Evolutionary conservation across 192 early-diverging fungal genomes (phyloP).

Genomic region (Linnemannia elongata): DNA sequence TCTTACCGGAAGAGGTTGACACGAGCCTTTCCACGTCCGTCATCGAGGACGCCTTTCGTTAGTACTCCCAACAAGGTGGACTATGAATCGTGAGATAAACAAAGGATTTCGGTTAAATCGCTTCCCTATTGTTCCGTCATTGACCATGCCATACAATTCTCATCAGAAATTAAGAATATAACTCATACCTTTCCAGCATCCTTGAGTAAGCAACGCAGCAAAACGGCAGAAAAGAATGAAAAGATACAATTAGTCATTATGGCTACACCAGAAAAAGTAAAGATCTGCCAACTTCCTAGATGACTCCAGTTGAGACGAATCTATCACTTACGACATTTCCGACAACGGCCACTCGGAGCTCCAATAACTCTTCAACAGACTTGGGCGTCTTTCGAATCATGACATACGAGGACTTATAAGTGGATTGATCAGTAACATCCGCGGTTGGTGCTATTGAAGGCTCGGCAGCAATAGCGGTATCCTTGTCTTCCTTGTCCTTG

Average conservation of each 20-base stretch:
- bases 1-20: constrained; percentile 84
- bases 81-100: constrained; percentile 21
- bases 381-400: constrained; percentile 80
- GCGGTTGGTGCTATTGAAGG: background rate
- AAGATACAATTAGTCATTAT: background rate
- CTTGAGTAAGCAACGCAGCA: background rate
- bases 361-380: constrained; percentile 85
- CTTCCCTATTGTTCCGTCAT: background rate
- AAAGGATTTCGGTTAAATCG: background rate
- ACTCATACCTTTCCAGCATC: constrained; percentile 79
- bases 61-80: constrained; percentile 91
- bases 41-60: constrained; percentile 91
- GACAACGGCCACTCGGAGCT: constrained; percentile 89
- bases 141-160: background rate
- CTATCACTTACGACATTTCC: constrained; percentile 87
- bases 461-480: background rate
- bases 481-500: constrained; percentile 10
- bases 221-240: background rate
- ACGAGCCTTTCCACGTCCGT: constrained; percentile 92
- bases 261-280: background rate
- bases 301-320: background rate
- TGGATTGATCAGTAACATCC: constrained; percentile 18
- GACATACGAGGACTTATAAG: constrained; percentile 60
- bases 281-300: background rate
- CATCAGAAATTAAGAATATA: background rate